These are phyloP conservation scores for Leishmania braziliensis DNA, from an alignment of 208 protist species.

Conservation along the genomic window DNA sequence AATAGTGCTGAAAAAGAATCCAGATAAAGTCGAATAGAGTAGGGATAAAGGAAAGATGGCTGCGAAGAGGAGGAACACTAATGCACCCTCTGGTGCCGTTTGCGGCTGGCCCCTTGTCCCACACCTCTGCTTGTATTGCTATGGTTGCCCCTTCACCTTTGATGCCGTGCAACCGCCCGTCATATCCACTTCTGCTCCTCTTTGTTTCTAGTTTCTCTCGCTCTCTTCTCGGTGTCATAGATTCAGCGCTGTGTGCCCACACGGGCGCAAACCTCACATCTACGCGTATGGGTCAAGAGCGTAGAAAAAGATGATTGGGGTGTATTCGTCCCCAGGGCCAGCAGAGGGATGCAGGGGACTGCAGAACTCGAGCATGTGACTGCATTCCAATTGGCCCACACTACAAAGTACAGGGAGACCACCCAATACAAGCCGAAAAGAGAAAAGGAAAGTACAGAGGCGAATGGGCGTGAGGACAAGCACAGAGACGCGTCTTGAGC, in stretches of 20 bases:
- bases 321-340: not conserved
- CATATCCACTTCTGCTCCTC: not conserved
- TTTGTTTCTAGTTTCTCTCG: not conserved
- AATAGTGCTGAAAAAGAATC: slow-evolving; percentile 20
- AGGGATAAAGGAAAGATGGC: not conserved
- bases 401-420: too few species aligned
- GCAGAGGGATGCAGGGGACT: too few species aligned
- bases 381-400: not conserved
- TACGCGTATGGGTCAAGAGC: not conserved
- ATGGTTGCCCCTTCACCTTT: not conserved
- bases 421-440: not conserved
- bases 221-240: not conserved
- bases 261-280: not conserved
- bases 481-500: not conserved
- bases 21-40: not conserved
- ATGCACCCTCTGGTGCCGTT: not conserved
- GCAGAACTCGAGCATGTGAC: not conserved
- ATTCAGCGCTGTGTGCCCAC: not conserved
- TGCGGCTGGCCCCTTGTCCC: not conserved
- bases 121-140: not conserved
- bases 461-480: not conserved
- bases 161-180: not conserved
- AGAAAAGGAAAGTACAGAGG: not conserved
- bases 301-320: not conserved
- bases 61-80: not conserved